Evolutionary conservation across 2,329 filamentous ascomycete species (phyloP), one percentile per base, ranked within the genome.

Genomic region (Ophiostoma montium): DNA sequence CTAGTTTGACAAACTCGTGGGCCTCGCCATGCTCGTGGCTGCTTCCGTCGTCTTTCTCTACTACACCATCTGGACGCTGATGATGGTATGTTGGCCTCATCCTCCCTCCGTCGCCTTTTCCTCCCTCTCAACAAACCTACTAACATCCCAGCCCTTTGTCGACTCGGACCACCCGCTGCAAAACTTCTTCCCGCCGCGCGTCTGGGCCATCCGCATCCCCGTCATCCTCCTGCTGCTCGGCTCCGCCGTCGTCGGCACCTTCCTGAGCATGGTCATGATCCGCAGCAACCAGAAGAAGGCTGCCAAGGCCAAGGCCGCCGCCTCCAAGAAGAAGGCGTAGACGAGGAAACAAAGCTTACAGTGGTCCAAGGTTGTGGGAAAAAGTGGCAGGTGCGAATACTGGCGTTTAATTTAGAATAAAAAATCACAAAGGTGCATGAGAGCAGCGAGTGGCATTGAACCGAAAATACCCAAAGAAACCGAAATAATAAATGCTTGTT

Each of bases 141-240:
- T 53, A 36, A 36, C 30, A 21, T 10, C 8, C 4, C 48, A 98
- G 92, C 92, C 92, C 64, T 98, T 98, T 67, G 92, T 98, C 67
- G 92, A 98, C 67, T 78, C 84, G 51, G 86, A 87, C 64, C 92
- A 98, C 67, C 82, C 87, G 50, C 82, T 96, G 52, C 92, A 98
- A 65, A 84, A 84, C 65, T 76, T 96, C 71, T 98, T 98, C 72
- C 92, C 87, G 54, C 90, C 90, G 43, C 89, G 92, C 65, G 89
- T 95, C 64, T 98, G 92, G 92, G 92, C 92, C 53, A 95, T 98
- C 64, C 89, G 92, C 65, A 92, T 98, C 62, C 92, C 92, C 58
- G 90, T 98, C 60, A 95, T 98, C 64, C 81, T 98, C 58, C 83
- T 95, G 55, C 80, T 98, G 43, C 75, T 98, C 57, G 89, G 84